A percentile compares a stretch with the other conserved stretches of the same genome.
Evolutionary conservation across 1,139 yeast genomes (phyloP).

Genomic region (Saccharomyces hybrid): DNA sequence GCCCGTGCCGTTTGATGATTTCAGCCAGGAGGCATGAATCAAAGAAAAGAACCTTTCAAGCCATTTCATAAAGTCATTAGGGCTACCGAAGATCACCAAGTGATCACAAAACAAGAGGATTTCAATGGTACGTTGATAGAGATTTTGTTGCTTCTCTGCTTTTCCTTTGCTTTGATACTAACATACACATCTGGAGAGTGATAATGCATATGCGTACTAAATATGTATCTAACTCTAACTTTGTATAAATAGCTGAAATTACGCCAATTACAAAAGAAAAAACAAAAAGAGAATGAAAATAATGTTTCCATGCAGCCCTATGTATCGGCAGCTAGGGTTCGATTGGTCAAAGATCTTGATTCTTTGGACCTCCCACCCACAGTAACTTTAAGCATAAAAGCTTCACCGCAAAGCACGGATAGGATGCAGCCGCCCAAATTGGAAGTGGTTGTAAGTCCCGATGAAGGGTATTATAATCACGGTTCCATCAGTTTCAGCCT

Average conservation of each 20-base stretch:
- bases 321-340: constrained; percentile 43
- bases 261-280: constrained; percentile 52
- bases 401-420: constrained; percentile 50
- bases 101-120: neutral
- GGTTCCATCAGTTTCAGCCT: constrained; percentile 67
- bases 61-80: neutral
- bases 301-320: constrained; percentile 5
- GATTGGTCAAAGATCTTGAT: constrained; percentile 48
- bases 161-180: neutral
- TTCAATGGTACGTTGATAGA: neutral
- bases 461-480: constrained; percentile 66
- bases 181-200: neutral
- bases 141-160: neutral
- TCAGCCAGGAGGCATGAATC: neutral
- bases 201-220: neutral
- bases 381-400: constrained; percentile 48
- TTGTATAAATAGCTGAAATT: constrained; percentile 39
- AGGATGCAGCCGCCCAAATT: constrained; percentile 31
- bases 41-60: neutral
- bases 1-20: neutral
- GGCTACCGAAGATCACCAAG: neutral
- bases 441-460: constrained; percentile 55
- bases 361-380: constrained; percentile 63
- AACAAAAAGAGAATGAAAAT: constrained; percentile 35
- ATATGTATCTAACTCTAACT: neutral